Base-by-base conservation (phyloP, 371 early-diverging fungal species). In the Mucor velutinosus region DNA sequence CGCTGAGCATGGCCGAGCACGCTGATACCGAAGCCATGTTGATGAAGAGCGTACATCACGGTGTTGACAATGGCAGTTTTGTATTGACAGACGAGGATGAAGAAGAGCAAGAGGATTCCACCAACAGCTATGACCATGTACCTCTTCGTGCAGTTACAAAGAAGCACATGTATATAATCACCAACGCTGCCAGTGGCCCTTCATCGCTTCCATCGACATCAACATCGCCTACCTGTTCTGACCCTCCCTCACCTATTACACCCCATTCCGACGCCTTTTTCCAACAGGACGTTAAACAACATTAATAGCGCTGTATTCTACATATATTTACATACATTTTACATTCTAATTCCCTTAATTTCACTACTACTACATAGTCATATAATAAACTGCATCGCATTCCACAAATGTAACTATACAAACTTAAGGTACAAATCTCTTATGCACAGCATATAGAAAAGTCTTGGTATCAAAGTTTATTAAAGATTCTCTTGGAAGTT, bases 221-320 rank as follows among this genome's bases (percentile, higher is more conserved):
- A 23, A 69, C 71, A 11, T 72, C 80, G n/a, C 72, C 77, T 15
- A 69, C 66, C 19, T 66, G 57, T 21, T 75, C 76, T 30, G 77
- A 68, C 21, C 77, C 77, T 43, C 64, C 69, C 17, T 77, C 77
- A n/a, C 80, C 80, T n/a, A 41, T 64, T 5, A 77, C 77, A 19
- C 77, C 77, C 23, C 74, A 69, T 63, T 67, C 74, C 4, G 60
- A 51, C 19, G 25, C 17, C 4, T 66, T 49, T 60, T 29, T 37
- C 12, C 53, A 66, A 47, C 30, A 49, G 21, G 53, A 53, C 11
- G 27, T 53, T 7, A 53, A 53, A 53, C 53, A 53, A 53, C 53
- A 53, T 53, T 53, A 53, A 53, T 53, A 14, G 53, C 53, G 27
- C 15, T 15, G 1, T 35, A 35, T 15, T 53, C 49, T 23, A 23